Evolutionary conservation across 768 basidiomycete species (phyloP), one percentile per base, ranked within the genome.

Genomic region (Atractiella rhizophila): DNA sequence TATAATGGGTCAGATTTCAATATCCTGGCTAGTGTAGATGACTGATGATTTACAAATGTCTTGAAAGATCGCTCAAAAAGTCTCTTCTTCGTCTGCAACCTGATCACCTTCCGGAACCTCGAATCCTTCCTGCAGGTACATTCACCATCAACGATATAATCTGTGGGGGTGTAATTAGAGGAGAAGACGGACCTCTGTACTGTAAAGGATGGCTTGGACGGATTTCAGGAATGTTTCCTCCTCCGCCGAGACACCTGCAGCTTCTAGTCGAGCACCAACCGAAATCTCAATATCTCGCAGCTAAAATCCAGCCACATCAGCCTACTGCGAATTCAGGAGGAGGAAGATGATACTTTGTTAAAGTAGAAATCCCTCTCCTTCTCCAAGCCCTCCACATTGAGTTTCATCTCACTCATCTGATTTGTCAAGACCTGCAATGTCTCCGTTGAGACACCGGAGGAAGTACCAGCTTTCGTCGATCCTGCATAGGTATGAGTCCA

Each of bases 361-460:
- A 96, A 98, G 62, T 98, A 98, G 60, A 98, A 96, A 58, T 96
- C 86, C 12, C 44, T 21, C 26, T 98, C 91, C 64, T 85, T 94
- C 66, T 96, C 85, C 28, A 96, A 63, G 1, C 80, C 79, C 56
- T 86, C 83, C 48, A 91, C 63, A 54, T 81, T 76, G 0, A 64
- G 57, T 27, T 70, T 69, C 64, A 91, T 66, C 47, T 96, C 91
- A 47, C 70, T 67, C 41, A 91, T 63, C 59, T 94, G 81, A 1
- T 63, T 60, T 47, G 76, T 77, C 42, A 88, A 61, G 30, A 64
- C 64, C 47, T 71, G 65, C 6, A 85, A 55, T 23, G 69, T 67
- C 48, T 77, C 77, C 49, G 66, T 71, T 9, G 73, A 66, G 35
- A 51, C 57, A 10, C 50, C n/a, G n/a, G n/a, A n/a, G n/a, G n/a